Percentiles rank a stretch among this genome's conserved stretches.
Evolutionary conservation across 495 filamentous ascomycete genomes (phyloP).

Genomic region (Cudoniella acicularis): DNA sequence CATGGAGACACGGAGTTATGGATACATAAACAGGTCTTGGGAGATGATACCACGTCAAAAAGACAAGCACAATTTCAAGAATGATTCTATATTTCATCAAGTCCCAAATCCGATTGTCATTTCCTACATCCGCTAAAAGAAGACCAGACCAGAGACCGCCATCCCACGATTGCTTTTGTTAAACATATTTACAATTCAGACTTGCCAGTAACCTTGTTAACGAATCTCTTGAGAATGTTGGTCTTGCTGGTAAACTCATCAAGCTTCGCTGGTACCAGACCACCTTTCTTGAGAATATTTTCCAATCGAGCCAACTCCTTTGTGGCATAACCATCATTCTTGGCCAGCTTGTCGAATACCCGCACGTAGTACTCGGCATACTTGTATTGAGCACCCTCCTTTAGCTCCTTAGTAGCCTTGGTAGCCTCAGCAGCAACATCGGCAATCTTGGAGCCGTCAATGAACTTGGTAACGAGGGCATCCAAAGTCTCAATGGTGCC

Average conservation of each 20-base stretch:
- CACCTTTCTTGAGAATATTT: conserved; percentile 79
- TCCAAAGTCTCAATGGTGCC: conserved; percentile 81
- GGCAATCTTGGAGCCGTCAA: conserved; percentile 53
- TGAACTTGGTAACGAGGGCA: conserved; percentile 63
- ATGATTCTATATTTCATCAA: neutral
- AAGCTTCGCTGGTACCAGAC: conserved; percentile 77
- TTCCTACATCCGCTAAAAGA: neutral
- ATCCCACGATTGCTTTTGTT: neutral
- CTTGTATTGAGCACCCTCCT: conserved; percentile 57
- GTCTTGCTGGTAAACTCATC: conserved; percentile 84
- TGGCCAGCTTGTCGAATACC: conserved; percentile 76
- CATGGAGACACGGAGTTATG: conserved; percentile 27
- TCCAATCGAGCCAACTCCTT: conserved; percentile 84
- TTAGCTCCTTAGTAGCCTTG: conserved; percentile 62
- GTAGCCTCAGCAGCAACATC: conserved; percentile 62
- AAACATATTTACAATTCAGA: conserved; percentile 25
- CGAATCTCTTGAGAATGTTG: conserved; percentile 84
- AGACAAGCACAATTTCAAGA: neutral
- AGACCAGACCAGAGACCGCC: neutral
- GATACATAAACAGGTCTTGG: conserved; percentile 1
- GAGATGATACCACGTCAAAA: neutral
- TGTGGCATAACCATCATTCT: conserved; percentile 70
- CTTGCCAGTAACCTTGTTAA: conserved; percentile 29
- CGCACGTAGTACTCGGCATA: conserved; percentile 93
- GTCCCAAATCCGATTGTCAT: neutral